These are phyloP conservation scores for Vanderwaltozyma tropicalis DNA, from an alignment of 805 yeast species.

Conservation along the genomic window DNA sequence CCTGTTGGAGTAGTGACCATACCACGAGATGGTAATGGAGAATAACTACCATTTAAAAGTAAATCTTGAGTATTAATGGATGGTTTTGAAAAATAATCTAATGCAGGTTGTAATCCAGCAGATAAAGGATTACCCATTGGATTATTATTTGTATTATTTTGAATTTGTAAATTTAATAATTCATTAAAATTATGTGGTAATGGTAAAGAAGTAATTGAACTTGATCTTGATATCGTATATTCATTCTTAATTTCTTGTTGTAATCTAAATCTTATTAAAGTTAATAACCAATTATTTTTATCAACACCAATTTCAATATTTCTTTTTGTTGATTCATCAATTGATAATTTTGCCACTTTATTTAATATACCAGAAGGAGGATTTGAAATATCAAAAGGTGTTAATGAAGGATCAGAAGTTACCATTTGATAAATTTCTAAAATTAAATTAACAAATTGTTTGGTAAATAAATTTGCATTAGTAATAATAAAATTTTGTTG, in stretches of 20 bases:
- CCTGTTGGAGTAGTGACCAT: background rate
- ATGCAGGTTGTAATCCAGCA: slow-evolving; percentile 5
- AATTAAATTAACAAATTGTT: slow-evolving; percentile 36
- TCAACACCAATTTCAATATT: slow-evolving; percentile 32
- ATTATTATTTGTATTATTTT: background rate
- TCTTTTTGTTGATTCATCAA: slow-evolving; percentile 28
- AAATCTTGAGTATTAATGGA: slow-evolving; percentile 6
- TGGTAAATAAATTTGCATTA: slow-evolving; percentile 12
- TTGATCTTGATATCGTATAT: slow-evolving; percentile 18
- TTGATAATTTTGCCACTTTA: slow-evolving; percentile 46
- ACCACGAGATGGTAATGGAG: background rate
- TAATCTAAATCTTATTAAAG: slow-evolving; percentile 31
- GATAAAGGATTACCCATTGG: background rate
- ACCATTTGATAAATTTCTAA: slow-evolving; percentile 38
- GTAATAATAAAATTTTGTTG: slow-evolving; percentile 1
- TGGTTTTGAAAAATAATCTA: slow-evolving; percentile 5
- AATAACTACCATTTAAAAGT: background rate
- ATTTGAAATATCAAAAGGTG: slow-evolving; percentile 55
- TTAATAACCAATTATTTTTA: slow-evolving; percentile 29
- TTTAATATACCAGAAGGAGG: slow-evolving; percentile 63
- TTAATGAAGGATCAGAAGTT: slow-evolving; percentile 47
- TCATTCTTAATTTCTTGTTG: slow-evolving; percentile 26
- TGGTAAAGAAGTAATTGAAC: slow-evolving; percentile 15
- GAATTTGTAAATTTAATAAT: background rate
- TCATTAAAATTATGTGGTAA: slow-evolving; percentile 5